Evolutionary conservation across 371 early-diverging fungal species (phyloP), one percentile per base, ranked within the genome.

Genomic region (Lichtheimia hyalospora): DNA sequence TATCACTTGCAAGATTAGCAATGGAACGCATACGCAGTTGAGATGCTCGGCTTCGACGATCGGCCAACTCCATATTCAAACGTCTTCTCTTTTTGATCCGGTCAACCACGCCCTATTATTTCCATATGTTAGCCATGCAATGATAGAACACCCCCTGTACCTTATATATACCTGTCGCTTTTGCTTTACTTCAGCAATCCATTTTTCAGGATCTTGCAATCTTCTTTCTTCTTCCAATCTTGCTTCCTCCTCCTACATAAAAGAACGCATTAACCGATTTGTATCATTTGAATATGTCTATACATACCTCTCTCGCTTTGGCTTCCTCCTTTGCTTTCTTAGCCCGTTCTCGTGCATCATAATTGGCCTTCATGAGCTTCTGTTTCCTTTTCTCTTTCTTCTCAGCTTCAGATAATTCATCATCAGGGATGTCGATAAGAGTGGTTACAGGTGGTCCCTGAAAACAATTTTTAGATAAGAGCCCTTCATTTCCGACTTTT

Each of bases 341-440:
- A n/a, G 85, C 85, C 12, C 92, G 77, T 68, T 88, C 86, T 49
- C 95, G 83, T 0, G 92, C 92, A 50, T 94, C 96, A 54, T 87
- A 84, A 16, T 87, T 84, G 6, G 91, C 93, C 64, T 93, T 93
- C 61, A 95, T 75, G 13, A 93, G 62, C 21, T 84, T 77, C 66
- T 95, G 95, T 58, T 90, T 93, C 64, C 87, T 83, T 67, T 96
- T 95, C 57, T 95, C 94, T 61, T 90, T 91, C 48, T 71, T 84
- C 34, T 90, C 89, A 28, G 84, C 86, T 20, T 89, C 91, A 24
- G 83, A 82, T 1, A 96, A 74, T 59, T 92, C 82, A 5, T 85
- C 89, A 62, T 95, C 94, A 15, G 94, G 95, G 3, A 93, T 72
- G 57, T 92, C 90, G 4, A 92, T 66, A 16, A 95, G 69, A 0